Conservation (phyloP, 1,284 basidiomycete genomes). For the Pterula multifida region DNA sequence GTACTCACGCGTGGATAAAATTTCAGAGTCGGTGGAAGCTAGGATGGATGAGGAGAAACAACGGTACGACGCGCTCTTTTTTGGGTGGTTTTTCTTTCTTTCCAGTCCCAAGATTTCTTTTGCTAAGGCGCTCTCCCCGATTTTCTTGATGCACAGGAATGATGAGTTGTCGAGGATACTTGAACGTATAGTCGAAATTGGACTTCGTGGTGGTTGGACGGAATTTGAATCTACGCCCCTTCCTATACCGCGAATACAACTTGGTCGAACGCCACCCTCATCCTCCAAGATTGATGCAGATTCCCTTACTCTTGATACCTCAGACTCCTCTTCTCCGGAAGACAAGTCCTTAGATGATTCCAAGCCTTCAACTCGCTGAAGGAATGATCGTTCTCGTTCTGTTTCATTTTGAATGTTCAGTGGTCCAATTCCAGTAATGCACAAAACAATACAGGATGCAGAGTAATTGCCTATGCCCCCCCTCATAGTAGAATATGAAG, state of each 20-base stretch:
- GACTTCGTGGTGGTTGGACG: conserved; percentile 55
- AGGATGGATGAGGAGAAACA: conserved; percentile 29
- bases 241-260: conserved; percentile 30
- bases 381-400: no score
- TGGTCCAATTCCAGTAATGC: no score
- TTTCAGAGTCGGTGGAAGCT: conserved; percentile 34
- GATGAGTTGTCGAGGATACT: conserved; percentile 57
- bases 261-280: conserved; percentile 11
- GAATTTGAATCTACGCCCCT: conserved; percentile 48
- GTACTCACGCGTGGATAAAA: conserved; percentile 27
- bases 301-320: background rate
- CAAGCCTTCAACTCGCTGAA: no score
- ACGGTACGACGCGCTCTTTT: conserved; percentile 28
- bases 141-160: conserved; percentile 28
- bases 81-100: background rate
- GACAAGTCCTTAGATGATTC: background rate
- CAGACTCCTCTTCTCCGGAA: background rate
- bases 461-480: background rate
- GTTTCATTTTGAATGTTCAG: no score
- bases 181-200: conserved; percentile 61
- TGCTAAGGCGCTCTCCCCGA: background rate
- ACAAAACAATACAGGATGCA: background rate
- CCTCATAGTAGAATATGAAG: background rate
- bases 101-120: background rate
- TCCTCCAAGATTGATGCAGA: background rate